A percentile compares a stretch with the other conserved stretches of the same genome.
Conservation (phyloP, 371 early-diverging fungal species). For the Syncephalis fuscata region DNA sequence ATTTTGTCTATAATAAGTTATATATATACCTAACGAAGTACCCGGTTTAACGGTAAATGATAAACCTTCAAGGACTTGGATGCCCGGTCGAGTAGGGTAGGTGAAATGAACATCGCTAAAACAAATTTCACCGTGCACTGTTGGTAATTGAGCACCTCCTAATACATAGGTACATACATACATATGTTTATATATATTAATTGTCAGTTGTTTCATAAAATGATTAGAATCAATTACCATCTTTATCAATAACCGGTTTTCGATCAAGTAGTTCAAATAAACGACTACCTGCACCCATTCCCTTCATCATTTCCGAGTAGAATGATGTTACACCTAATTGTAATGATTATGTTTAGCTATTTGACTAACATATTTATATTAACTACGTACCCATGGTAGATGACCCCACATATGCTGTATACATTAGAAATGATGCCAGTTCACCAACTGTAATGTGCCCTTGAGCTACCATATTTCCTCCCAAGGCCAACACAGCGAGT, state of each 20-base stretch:
- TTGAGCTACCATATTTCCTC: slow-evolving; percentile 52
- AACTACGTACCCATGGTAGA: slow-evolving; percentile 29
- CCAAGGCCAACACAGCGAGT: slow-evolving; percentile 58
- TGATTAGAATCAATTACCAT: no score
- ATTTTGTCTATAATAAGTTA: not conserved
- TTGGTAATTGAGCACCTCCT: not conserved
- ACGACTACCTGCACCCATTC: slow-evolving; percentile 56
- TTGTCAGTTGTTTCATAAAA: no score
- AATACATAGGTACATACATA: no score
- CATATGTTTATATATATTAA: no score
- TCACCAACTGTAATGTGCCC: slow-evolving; percentile 59
- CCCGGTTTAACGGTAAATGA: slow-evolving; percentile 49
- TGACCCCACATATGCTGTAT: slow-evolving; percentile 64
- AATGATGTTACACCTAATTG: slow-evolving; percentile 43
- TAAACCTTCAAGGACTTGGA: slow-evolving; percentile 36
- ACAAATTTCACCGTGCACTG: slow-evolving; percentile 28
- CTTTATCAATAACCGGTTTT: slow-evolving; percentile 23
- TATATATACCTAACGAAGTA: slow-evolving; percentile 13
- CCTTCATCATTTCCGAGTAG: slow-evolving; percentile 72
- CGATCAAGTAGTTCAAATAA: slow-evolving; percentile 49
- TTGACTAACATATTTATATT: not conserved
- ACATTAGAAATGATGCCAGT: slow-evolving; percentile 64
- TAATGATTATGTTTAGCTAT: not conserved
- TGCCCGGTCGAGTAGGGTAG: slow-evolving; percentile 51
- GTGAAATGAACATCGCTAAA: slow-evolving; percentile 51